phyloP scores from a whole-genome alignment of 352 stramenopile species.

The Globisporangium alternatum region DNA sequence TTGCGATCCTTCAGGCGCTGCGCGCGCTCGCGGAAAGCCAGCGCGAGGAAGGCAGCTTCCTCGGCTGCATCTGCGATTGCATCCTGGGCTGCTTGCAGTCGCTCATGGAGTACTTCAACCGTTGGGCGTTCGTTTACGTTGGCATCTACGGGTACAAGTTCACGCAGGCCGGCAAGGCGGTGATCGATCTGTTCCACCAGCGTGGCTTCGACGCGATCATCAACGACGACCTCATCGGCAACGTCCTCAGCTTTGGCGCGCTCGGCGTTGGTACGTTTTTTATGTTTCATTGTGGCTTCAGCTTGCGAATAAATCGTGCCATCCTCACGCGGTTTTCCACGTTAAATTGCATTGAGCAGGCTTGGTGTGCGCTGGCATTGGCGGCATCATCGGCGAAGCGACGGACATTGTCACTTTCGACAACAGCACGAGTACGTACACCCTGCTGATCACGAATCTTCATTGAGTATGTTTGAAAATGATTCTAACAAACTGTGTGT shows the following conservation, averaged over 20 bases:
- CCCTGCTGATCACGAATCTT: background rate
- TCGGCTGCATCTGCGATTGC: conserved; percentile 82
- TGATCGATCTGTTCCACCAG: conserved; percentile 91
- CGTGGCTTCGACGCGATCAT: conserved; percentile 96
- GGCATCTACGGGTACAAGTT: conserved; percentile 93
- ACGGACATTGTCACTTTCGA: conserved; percentile 54
- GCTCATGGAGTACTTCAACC: conserved; percentile 92
- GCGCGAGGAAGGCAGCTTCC: conserved; percentile 61
- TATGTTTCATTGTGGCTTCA: too few species aligned
- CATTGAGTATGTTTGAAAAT: too few species aligned
- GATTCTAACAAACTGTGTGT: background rate
- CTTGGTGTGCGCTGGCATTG: conserved; percentile 67
- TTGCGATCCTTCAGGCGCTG: conserved; percentile 91
- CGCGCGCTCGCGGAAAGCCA: conserved; percentile 74
- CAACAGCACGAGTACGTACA: conserved; percentile 55
- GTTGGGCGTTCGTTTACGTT: conserved; percentile 94
- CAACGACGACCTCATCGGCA: conserved; percentile 94
- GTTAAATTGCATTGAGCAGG: conserved; percentile 20
- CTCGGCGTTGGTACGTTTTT: conserved; percentile 70
- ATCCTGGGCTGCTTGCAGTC: conserved; percentile 80
- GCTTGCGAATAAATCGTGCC: too few species aligned
- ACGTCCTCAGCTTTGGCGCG: conserved; percentile 88
- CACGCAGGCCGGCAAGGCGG: conserved; percentile 89
- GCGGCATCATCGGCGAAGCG: conserved; percentile 47
- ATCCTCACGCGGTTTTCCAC: background rate